Conservation (phyloP, 2,329 filamentous ascomycete genomes). For the Metarhizium anisopliae region DNA sequence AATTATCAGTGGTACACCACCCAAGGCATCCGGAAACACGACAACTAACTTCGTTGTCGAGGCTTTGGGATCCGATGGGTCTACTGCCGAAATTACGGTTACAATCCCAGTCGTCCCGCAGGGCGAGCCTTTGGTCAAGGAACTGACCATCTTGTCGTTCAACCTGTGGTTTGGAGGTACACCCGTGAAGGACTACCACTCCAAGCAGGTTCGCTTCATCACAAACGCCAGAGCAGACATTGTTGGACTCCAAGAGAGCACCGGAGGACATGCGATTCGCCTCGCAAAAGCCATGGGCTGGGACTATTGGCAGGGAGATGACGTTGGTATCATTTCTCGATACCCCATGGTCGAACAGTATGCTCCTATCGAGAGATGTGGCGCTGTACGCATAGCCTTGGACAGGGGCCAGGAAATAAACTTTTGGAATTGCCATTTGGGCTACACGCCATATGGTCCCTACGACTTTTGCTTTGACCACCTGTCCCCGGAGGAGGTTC, state of each 20-base stretch:
- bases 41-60: slow-evolving; percentile 17
- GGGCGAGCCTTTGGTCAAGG: slow-evolving; percentile 20
- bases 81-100: slow-evolving; percentile 18
- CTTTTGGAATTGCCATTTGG: slow-evolving; percentile 27
- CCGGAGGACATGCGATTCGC: slow-evolving; percentile 19
- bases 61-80: slow-evolving; percentile 16
- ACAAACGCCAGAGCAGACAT: slow-evolving; percentile 21
- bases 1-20: slow-evolving; percentile 25
- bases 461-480: slow-evolving; percentile 33
- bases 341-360: slow-evolving; percentile 26
- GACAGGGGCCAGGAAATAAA: slow-evolving; percentile 22
- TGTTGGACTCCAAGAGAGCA: slow-evolving; percentile 28
- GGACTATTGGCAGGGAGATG: slow-evolving; percentile 23
- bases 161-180: slow-evolving; percentile 33
- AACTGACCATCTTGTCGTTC: slow-evolving; percentile 26
- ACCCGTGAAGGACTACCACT: slow-evolving; percentile 26
- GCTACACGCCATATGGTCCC: slow-evolving; percentile 30
- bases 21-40: slow-evolving; percentile 9
- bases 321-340: slow-evolving; percentile 25
- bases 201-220: slow-evolving; percentile 29
- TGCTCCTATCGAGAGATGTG: slow-evolving; percentile 16
- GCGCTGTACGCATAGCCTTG: slow-evolving; percentile 24
- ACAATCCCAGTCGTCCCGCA: slow-evolving; percentile 22
- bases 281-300: slow-evolving; percentile 28
- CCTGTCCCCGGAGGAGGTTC: slow-evolving; percentile 22